Conservation (phyloP, 139 green algal species). For the Volvox reticuliferus region DNA sequence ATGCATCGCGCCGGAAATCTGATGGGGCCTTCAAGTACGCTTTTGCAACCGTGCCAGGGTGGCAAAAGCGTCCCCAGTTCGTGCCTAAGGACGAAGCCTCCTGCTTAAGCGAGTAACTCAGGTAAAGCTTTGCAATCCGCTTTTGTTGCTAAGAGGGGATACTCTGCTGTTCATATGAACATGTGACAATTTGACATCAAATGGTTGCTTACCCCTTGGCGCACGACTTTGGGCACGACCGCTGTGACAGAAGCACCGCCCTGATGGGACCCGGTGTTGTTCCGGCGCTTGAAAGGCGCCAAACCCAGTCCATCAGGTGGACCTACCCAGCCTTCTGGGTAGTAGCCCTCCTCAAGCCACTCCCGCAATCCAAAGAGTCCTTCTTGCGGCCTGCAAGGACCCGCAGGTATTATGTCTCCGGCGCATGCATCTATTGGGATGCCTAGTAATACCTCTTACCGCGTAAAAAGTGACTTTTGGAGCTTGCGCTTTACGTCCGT, state of each 20-base stretch:
- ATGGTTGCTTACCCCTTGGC: constrained; percentile 15
- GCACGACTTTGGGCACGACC: background rate
- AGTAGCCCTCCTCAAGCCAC: constrained; percentile 82
- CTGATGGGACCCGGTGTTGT: background rate
- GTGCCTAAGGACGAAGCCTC: no score
- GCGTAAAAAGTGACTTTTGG: constrained; percentile 65
- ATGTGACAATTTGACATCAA: no score
- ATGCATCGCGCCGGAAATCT: no score
- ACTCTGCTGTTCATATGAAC: no score
- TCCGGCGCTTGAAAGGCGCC: constrained; percentile 61
- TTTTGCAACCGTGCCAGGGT: no score
- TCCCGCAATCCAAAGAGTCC: constrained; percentile 88
- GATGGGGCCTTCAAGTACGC: no score
- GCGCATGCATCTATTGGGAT: no score
- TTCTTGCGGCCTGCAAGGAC: constrained; percentile 72
- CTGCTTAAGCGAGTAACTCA: no score
- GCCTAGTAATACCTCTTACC: constrained; percentile 27
- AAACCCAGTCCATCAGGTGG: constrained; percentile 52
- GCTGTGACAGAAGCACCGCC: background rate
- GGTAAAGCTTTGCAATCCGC: no score
- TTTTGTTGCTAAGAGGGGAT: no score
- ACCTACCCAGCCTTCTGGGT: constrained; percentile 64
- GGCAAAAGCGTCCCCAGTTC: no score
- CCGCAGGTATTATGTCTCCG: background rate
- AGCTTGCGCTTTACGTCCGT: constrained; percentile 89